phyloP scores from a whole-genome alignment of 2,329 filamentous ascomycete species.

The Diaporthe eres region DNA sequence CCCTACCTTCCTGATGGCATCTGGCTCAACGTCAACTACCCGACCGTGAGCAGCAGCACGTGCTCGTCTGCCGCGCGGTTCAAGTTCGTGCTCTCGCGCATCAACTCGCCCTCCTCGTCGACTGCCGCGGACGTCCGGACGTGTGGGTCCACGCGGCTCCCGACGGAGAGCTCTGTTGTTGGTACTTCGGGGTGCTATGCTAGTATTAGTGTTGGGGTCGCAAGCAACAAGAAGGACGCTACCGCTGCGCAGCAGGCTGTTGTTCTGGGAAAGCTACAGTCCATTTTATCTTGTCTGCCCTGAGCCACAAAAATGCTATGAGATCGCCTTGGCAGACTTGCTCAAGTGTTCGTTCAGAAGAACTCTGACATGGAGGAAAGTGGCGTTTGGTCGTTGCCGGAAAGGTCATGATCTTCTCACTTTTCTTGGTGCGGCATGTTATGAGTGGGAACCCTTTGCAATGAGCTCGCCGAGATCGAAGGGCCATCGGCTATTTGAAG shows the following conservation, averaged over 20 bases:
- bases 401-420: no score
- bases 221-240: conserved; percentile 72
- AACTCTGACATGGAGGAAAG: no score
- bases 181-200: conserved; percentile 69
- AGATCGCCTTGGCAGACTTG: no score
- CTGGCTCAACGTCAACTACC: conserved; percentile 80
- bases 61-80: conserved; percentile 69
- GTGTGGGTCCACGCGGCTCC: conserved; percentile 69
- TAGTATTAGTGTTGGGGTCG: conserved; percentile 74
- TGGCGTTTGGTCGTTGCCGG: no score
- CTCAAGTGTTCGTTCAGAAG: no score
- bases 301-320: not conserved
- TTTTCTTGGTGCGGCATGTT: no score
- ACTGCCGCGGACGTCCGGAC: conserved; percentile 65
- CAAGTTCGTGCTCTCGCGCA: conserved; percentile 74
- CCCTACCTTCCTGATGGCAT: conserved; percentile 74
- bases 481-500: not conserved
- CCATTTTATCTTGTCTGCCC: conserved; percentile 36
- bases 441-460: no score
- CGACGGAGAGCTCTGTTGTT: conserved; percentile 70
- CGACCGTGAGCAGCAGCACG: conserved; percentile 58
- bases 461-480: no score
- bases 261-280: conserved; percentile 64
- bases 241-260: conserved; percentile 63
- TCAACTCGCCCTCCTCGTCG: conserved; percentile 60